Conservation (phyloP, 345 rosid genomes). For the Pistacia integerrima region DNA sequence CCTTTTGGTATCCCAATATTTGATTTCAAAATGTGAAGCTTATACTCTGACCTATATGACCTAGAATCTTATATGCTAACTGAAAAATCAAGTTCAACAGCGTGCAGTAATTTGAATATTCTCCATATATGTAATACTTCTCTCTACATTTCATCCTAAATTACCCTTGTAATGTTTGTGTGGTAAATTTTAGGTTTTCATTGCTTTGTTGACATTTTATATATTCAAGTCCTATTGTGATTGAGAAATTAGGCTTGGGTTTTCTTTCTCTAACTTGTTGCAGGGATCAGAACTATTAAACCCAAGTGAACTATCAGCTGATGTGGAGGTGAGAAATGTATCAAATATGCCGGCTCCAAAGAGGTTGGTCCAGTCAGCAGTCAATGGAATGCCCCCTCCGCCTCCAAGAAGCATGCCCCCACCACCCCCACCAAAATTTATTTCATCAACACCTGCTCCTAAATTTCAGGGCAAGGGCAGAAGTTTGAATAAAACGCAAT, state of each 20-base stretch:
- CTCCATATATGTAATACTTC: too few relatives aligned
- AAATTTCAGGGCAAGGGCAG: constrained; percentile 28
- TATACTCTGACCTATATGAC: not conserved
- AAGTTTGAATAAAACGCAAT: constrained; percentile 28
- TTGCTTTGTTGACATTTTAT: not conserved
- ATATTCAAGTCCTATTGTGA: not conserved
- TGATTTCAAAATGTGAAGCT: not conserved
- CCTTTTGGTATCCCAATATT: not conserved
- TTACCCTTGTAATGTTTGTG: not conserved
- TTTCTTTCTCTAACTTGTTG: constrained; percentile 29
- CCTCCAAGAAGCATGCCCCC: constrained; percentile 57
- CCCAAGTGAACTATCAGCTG: constrained; percentile 31
- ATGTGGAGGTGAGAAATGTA: constrained; percentile 31
- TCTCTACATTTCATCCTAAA: not conserved
- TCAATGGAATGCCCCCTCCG: constrained; percentile 44
- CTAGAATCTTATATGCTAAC: not conserved
- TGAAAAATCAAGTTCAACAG: not conserved
- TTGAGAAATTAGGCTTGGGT: constrained; percentile 31
- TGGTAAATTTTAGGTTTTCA: not conserved
- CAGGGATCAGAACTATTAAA: constrained; percentile 46
- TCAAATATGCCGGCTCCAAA: constrained; percentile 54
- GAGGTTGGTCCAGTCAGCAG: constrained; percentile 36
- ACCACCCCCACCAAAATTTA: constrained; percentile 60
- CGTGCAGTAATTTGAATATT: too few relatives aligned
- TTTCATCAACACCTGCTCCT: constrained; percentile 27